These are phyloP conservation scores for Penicillium soppii DNA, from an alignment of 495 filamentous ascomycete genomes.

Conservation along the genomic window DNA sequence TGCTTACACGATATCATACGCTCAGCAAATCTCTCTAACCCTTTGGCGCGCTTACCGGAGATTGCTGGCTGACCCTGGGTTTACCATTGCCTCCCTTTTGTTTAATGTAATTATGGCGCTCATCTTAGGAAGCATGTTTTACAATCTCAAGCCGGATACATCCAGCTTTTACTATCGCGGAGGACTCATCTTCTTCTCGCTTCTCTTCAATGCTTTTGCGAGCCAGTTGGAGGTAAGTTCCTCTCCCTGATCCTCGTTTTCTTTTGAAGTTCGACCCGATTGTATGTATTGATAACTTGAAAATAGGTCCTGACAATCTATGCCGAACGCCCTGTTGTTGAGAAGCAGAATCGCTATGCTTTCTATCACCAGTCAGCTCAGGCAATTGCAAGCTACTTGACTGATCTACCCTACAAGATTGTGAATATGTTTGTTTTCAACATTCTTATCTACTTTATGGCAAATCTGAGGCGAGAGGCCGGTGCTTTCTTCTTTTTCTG, in stretches of 20 bases:
- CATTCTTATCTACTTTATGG: slow-evolving; percentile 49
- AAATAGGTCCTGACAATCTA: slow-evolving; percentile 58
- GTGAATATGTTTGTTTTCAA: slow-evolving; percentile 37
- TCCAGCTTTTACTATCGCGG: slow-evolving; percentile 68
- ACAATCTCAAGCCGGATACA: slow-evolving; percentile 60
- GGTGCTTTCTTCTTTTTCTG: slow-evolving; percentile 75
- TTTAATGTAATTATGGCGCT: slow-evolving; percentile 68
- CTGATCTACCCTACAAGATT: slow-evolving; percentile 50
- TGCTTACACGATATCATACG: slow-evolving; percentile 25
- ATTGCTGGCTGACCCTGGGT: slow-evolving; percentile 61
- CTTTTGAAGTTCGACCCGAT: background rate
- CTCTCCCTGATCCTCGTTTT: background rate
- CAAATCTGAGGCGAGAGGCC: slow-evolving; percentile 43
- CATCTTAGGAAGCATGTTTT: slow-evolving; percentile 76
- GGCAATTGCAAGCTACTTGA: slow-evolving; percentile 45
- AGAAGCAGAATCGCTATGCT: slow-evolving; percentile 54
- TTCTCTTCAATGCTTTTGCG: background rate
- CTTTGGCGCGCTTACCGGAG: slow-evolving; percentile 36
- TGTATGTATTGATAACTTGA: slow-evolving; percentile 73
- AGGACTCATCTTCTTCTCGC: slow-evolving; percentile 33
- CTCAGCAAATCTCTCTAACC: slow-evolving; percentile 33
- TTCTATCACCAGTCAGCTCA: slow-evolving; percentile 57
- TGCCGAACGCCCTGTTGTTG: slow-evolving; percentile 52
- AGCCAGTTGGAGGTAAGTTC: background rate
- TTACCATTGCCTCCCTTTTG: slow-evolving; percentile 63